A percentile compares a stretch with the other conserved stretches of the same genome.
Evolutionary conservation across 208 protist genomes (phyloP).

Genomic region (Acanthamoeba lenticulata): DNA sequence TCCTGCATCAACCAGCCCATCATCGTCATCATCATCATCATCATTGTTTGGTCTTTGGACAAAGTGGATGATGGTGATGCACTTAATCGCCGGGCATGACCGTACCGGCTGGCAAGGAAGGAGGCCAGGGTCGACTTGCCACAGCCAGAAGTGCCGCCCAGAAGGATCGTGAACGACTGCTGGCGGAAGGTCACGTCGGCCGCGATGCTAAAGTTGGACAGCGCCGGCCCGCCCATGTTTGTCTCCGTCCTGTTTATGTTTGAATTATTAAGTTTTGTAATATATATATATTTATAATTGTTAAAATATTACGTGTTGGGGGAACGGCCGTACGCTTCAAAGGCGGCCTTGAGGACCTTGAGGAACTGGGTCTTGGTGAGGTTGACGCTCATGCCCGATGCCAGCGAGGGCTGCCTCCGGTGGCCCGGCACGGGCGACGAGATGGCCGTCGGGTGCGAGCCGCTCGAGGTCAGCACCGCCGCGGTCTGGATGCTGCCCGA

Average conservation of each 20-base stretch:
- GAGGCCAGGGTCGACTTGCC: constrained; percentile 92
- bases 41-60: too few species aligned
- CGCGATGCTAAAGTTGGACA: constrained; percentile 78
- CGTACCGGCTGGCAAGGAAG: constrained; percentile 83
- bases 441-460: neutral
- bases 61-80: too few species aligned
- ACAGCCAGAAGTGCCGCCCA: constrained; percentile 92
- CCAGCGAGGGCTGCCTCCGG: constrained; percentile 3
- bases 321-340: neutral
- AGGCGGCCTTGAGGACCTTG: neutral
- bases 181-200: constrained; percentile 83
- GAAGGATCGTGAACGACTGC: constrained; percentile 89
- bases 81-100: too few species aligned
- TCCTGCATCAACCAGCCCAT: too few species aligned
- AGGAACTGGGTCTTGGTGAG: constrained; percentile 60
- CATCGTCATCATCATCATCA: too few species aligned
- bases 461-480: neutral
- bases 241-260: neutral
- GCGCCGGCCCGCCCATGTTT: neutral
- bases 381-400: constrained; percentile 44
- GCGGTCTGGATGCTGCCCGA: too few species aligned
- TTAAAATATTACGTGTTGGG: too few species aligned
- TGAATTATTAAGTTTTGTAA: too few species aligned
- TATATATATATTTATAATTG: too few species aligned
- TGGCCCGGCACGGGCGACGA: neutral